Conservation (phyloP, 768 basidiomycete genomes). For the Lactarius vividus region DNA sequence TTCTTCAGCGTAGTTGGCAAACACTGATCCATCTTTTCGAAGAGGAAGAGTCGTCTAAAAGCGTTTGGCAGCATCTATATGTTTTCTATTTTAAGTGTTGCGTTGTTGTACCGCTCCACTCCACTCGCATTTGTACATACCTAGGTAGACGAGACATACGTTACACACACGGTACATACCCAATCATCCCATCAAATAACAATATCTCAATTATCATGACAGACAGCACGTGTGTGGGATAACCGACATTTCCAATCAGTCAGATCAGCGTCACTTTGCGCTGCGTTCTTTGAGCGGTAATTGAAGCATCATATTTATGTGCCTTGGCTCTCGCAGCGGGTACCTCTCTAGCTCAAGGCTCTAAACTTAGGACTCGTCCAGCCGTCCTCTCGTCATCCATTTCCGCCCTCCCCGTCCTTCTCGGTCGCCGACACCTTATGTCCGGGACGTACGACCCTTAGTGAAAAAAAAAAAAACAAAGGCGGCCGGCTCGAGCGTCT, state of each 20-base stretch:
- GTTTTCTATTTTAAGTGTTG: not conserved
- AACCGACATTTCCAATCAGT: not conserved
- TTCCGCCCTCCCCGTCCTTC: not conserved
- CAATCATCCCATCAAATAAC: not conserved
- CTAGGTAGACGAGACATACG: constrained; percentile 1
- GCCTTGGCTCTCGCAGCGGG: not conserved
- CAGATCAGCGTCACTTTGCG: not conserved
- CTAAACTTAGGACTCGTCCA: not conserved
- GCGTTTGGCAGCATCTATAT: not conserved
- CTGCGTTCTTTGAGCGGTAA: not conserved
- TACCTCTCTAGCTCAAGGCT: not conserved
- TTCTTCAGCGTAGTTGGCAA: constrained; percentile 11
- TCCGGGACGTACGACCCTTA: not conserved
- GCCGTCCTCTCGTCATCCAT: not conserved
- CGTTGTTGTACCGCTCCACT: not conserved
- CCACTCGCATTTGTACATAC: constrained; percentile 14
- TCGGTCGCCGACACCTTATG: not conserved
- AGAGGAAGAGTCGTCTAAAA: not conserved
- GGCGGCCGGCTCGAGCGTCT: not conserved
- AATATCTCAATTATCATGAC: not conserved
- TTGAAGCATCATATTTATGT: not conserved
- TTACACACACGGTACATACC: not conserved
- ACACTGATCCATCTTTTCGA: constrained; percentile 8
- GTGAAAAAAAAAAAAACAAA: not conserved
- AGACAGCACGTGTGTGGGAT: not conserved